phyloP scores from a whole-genome alignment of 2,329 filamentous ascomycete genomes.

The Hirsutella rhossiliensis region DNA sequence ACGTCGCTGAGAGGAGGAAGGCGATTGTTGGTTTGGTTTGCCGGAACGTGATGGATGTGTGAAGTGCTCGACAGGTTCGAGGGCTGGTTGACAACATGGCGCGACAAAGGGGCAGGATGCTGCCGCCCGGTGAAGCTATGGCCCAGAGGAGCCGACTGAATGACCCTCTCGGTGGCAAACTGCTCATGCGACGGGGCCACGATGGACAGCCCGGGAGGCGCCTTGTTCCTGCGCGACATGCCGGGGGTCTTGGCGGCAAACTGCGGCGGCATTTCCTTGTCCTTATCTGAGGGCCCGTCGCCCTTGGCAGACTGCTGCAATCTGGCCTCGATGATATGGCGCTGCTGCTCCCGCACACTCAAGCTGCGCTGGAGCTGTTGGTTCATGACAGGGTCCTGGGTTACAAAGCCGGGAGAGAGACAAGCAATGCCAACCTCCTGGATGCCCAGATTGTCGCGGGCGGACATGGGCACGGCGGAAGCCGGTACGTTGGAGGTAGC shows the following conservation, averaged over 20 bases:
- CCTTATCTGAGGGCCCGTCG: slow-evolving; percentile 49
- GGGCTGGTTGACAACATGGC: slow-evolving; percentile 69
- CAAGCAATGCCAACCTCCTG: slow-evolving; percentile 92
- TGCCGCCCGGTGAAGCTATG: slow-evolving; percentile 92
- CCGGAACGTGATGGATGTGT: slow-evolving; percentile 83
- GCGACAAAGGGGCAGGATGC: slow-evolving; percentile 61
- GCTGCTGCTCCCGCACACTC: slow-evolving; percentile 85
- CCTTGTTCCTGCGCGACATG: slow-evolving; percentile 63
- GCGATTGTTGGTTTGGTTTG: slow-evolving; percentile 80
- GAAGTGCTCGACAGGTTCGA: slow-evolving; percentile 74
- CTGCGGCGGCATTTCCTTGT: slow-evolving; percentile 31
- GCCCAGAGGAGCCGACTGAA: slow-evolving; percentile 89
- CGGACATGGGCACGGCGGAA: slow-evolving; percentile 64
- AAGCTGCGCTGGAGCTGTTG: slow-evolving; percentile 91
- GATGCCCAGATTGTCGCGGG: slow-evolving; percentile 67
- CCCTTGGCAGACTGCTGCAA: slow-evolving; percentile 76
- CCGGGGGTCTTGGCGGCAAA: slow-evolving; percentile 60
- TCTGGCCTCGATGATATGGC: slow-evolving; percentile 86
- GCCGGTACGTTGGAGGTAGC: slow-evolving; percentile 39
- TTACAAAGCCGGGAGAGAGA: slow-evolving; percentile 89
- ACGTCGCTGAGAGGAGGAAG: slow-evolving; percentile 91
- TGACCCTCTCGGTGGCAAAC: slow-evolving; percentile 87
- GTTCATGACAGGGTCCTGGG: slow-evolving; percentile 91
- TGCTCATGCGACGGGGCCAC: slow-evolving; percentile 87
- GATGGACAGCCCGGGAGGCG: slow-evolving; percentile 83